Evolutionary conservation across 352 stramenopile genomes (phyloP), one percentile per base, ranked within the genome.

Genomic region (Pythium scleroteichum): DNA sequence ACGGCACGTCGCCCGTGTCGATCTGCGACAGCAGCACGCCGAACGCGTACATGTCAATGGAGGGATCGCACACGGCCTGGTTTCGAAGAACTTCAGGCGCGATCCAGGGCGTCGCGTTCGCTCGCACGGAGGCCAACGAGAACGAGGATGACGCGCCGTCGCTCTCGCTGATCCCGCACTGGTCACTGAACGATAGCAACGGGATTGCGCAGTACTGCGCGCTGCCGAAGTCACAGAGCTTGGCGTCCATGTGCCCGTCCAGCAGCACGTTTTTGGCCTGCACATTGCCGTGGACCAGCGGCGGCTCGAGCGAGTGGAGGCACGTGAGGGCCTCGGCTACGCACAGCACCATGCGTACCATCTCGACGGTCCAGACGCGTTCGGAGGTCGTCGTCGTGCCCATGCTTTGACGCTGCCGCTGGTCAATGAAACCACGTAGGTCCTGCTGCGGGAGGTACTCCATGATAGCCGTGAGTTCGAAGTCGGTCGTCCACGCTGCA

Each of bases 381-480:
- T 46, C 44, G 38, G 42, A 45, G 2, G 39, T 50, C n/a, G 17
- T 51, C 20, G 29, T 35, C 10, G 29, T 35, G 5, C 29, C 29
- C 29, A 35, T 35, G 29, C 29, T 35, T 35, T 20, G 51, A 35
- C 41, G 47, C 4, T 63, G 62, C 12, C 42, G 60, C 4, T 66
- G 33, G 9, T 46, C 26, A 13, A 71, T 51, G 20, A 68, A 73
- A 7, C 60, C 54, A 14, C 62, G 63, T 4, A 82, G 32, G 42
- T 82, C 74, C 22, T 78, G 68, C 39, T 78, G 65, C 7, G 71
- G 71, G 59, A 82, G 62, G 53, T 76, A 82, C 62, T 81, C 71
- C 58, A 83, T 79, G 17, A 78, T 50, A 1, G 69, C 68, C 29
- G 76, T 66, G 49, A 80, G 60, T 13, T 79, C 66, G 0, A 53